A percentile compares a stretch with the other conserved stretches of the same genome.
These are phyloP conservation scores for Cicer bijugum DNA, from an alignment of 306 rosid species.

Conservation along the genomic window DNA sequence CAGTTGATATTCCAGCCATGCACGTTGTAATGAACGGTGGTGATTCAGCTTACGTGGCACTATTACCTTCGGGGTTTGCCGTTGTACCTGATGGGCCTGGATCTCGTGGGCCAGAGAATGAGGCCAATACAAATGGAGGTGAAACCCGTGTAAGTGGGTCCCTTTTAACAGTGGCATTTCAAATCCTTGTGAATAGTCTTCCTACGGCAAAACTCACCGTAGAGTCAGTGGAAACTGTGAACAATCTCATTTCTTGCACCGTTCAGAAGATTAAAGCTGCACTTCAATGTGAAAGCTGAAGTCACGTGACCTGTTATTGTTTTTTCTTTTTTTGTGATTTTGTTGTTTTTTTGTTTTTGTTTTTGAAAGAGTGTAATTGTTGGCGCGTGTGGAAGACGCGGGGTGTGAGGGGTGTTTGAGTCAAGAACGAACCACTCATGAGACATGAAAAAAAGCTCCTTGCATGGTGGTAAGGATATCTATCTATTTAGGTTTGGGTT, in stretches of 20 bases:
- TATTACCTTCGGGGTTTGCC: constrained; percentile 84
- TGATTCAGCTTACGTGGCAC: constrained; percentile 90
- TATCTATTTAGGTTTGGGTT: background rate
- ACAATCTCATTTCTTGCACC: constrained; percentile 88
- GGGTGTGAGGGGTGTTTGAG: constrained; percentile 65
- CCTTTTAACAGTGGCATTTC: constrained; percentile 90
- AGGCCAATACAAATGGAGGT: background rate
- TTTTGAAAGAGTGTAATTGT: constrained; percentile 18
- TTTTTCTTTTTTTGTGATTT: background rate
- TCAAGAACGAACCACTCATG: constrained; percentile 99
- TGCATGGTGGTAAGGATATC: constrained; percentile 65
- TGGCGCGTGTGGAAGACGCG: constrained; percentile 40
- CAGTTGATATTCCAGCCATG: constrained; percentile 98
- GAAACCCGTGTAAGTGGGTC: constrained; percentile 67
- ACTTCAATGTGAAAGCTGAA: constrained; percentile 71
- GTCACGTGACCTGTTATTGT: constrained; percentile 6
- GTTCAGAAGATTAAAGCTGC: constrained; percentile 94
- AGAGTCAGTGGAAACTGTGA: constrained; percentile 95
- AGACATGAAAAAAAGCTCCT: constrained; percentile 47
- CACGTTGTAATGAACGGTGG: constrained; percentile 98
- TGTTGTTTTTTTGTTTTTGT: background rate
- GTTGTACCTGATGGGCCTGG: constrained; percentile 89
- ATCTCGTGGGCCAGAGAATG: constrained; percentile 46
- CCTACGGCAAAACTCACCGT: constrained; percentile 93
- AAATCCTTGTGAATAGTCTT: constrained; percentile 86